A percentile compares a stretch with the other conserved stretches of the same genome.
These are phyloP conservation scores for Termitomyces sp. DNA, from an alignment of 768 basidiomycete genomes.

Conservation along the genomic window DNA sequence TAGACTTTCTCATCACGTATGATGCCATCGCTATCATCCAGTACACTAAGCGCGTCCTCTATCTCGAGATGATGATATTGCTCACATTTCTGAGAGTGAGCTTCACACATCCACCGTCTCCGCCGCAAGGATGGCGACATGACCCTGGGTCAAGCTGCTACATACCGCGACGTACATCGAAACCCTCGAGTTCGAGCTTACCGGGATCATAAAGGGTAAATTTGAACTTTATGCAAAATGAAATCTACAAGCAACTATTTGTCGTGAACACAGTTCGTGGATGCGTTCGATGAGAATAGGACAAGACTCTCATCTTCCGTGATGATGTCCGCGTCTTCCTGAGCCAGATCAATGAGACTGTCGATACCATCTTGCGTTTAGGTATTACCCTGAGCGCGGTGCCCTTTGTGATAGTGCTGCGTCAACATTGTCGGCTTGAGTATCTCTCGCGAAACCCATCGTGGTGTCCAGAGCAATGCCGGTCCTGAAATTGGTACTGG, in stretches of 20 bases:
- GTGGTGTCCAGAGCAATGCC: slow-evolving; percentile 99
- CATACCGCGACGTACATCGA: slow-evolving; percentile 96
- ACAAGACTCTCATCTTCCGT: slow-evolving; percentile 98
- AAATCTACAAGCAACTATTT: slow-evolving; percentile 98
- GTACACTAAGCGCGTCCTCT: slow-evolving; percentile 98
- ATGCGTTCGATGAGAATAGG: slow-evolving; percentile 87
- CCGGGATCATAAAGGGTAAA: slow-evolving; percentile 99
- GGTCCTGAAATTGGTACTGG: slow-evolving; percentile 99
- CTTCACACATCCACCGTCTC: slow-evolving; percentile 98
- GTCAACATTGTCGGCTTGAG: slow-evolving; percentile 99
- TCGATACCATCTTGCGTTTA: slow-evolving; percentile 96
- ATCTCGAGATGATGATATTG: slow-evolving; percentile 99
- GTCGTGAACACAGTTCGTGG: slow-evolving; percentile 99
- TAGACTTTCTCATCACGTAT: slow-evolving; percentile 99
- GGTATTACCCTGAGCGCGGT: slow-evolving; percentile 95
- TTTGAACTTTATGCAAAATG: slow-evolving; percentile 99
- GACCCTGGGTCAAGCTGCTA: slow-evolving; percentile 56
- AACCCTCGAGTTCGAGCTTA: slow-evolving; percentile 96
- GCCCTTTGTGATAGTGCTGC: slow-evolving; percentile 95
- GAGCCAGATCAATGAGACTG: slow-evolving; percentile 97
- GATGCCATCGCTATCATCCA: slow-evolving; percentile 96
- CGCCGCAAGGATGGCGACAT: slow-evolving; percentile 75
- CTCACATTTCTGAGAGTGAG: slow-evolving; percentile 95
- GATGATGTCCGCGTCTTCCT: slow-evolving; percentile 97
- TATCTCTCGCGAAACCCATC: slow-evolving; percentile 96